Percentiles rank a stretch among this genome's conserved stretches.
phyloP scores from a whole-genome alignment of 176 grass and related monocot species.

The Zea mays region Zm-B73-REFERENCE-NAM-5.0 NC_050104.1:46702501-46703000 shows the following conservation, averaged over 20 bases:
- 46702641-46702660: neutral
- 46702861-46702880: neutral
- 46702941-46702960: neutral
- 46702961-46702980: too few relatives aligned
- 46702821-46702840: neutral
- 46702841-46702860: neutral
- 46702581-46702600: slow-evolving; percentile 48
- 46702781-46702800: neutral
- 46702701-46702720: neutral
- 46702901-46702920: neutral
- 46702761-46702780: neutral
- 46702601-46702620: slow-evolving; percentile 48
- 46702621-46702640: slow-evolving; percentile 28
- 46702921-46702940: neutral
- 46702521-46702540: slow-evolving; percentile 97
- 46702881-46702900: neutral
- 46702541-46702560: slow-evolving; percentile 83
- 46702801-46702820: neutral
- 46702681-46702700: neutral
- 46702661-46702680: slow-evolving; percentile 1
- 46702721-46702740: slow-evolving; percentile 23
- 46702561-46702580: slow-evolving; percentile 92
- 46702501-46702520: slow-evolving; percentile 98
- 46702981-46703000: too few relatives aligned
- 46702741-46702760: neutral